Conservation (phyloP, 2,329 filamentous ascomycete genomes). For the Furcasterigmium sp. region DNA sequence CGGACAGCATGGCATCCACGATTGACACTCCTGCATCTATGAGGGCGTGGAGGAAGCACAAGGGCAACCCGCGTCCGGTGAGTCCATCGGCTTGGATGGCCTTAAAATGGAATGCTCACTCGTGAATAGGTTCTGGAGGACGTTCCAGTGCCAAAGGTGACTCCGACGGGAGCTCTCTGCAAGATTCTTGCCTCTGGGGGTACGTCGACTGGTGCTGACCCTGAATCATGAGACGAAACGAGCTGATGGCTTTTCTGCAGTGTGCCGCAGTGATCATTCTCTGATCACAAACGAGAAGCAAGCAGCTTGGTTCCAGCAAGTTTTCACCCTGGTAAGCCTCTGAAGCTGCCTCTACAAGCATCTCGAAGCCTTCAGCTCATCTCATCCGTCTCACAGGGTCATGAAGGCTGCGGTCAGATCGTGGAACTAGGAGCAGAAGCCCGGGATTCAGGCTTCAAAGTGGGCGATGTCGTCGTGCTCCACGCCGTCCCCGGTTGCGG, state of each 20-base stretch:
- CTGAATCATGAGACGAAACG: neutral
- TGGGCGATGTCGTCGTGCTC: slow-evolving; percentile 24
- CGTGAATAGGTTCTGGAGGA: slow-evolving; percentile 17
- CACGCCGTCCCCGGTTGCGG: slow-evolving; percentile 26
- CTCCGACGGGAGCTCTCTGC: slow-evolving; percentile 20
- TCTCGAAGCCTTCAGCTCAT: neutral
- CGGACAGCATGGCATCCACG: too few relatives aligned
- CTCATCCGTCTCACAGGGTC: slow-evolving; percentile 10
- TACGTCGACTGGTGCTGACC: slow-evolving; percentile 2
- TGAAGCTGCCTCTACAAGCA: neutral
- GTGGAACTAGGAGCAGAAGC: slow-evolving; percentile 14
- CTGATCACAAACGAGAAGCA: slow-evolving; percentile 21
- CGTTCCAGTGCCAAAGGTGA: slow-evolving; percentile 18
- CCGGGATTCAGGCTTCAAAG: slow-evolving; percentile 9
- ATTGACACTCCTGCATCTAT: too few relatives aligned
- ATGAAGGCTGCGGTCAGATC: slow-evolving; percentile 19
- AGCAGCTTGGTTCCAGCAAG: slow-evolving; percentile 20
- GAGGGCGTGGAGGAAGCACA: slow-evolving; percentile 28
- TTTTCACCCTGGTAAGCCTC: slow-evolving; percentile 16
- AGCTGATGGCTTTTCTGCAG: too few relatives aligned
- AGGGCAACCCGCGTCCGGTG: slow-evolving; percentile 20
- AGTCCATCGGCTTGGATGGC: neutral
- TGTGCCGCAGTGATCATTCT: slow-evolving; percentile 26
- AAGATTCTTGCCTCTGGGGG: slow-evolving; percentile 28
- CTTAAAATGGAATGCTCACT: neutral